Evolutionary conservation across 2,329 filamentous ascomycete species (phyloP).

Genomic region (Waltergamsia citrina): DNA sequence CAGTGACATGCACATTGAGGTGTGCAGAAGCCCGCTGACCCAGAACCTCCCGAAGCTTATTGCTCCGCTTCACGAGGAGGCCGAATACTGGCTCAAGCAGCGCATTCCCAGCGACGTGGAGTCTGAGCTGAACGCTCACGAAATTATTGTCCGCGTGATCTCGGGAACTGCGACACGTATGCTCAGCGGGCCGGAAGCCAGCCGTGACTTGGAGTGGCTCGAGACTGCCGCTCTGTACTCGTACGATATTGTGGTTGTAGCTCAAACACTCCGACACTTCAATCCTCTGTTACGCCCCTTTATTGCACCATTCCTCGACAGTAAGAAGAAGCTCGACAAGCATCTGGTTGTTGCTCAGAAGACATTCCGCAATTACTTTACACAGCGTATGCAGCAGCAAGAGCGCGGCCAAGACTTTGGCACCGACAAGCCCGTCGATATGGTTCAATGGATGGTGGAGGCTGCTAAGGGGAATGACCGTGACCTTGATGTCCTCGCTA

Average conservation of each 20-base stretch:
- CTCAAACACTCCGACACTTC: conserved; percentile 10
- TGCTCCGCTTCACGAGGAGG: conserved; percentile 27
- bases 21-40: conserved; percentile 4
- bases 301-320: conserved; percentile 3
- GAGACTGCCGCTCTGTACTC: conserved; percentile 4
- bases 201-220: conserved; percentile 6
- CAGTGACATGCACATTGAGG: conserved; percentile 5
- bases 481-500: conserved; percentile 1
- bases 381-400: conserved; percentile 1
- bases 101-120: conserved; percentile 2
- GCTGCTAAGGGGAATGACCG: conserved; percentile 1
- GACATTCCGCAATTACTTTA: conserved; percentile 1
- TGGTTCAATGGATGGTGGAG: conserved; percentile 5
- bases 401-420: background rate
- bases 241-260: conserved; percentile 3
- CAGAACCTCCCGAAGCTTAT: conserved; percentile 25
- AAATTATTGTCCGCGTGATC: conserved; percentile 5
- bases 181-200: conserved; percentile 3
- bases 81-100: conserved; percentile 6
- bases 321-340: conserved; percentile 3
- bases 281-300: conserved; percentile 7
- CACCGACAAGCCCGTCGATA: conserved; percentile 4
- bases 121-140: conserved; percentile 2
- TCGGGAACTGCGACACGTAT: conserved; percentile 4
- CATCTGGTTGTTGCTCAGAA: conserved; percentile 2